These are phyloP conservation scores for Wickerhamomyces alni DNA, from an alignment of 805 yeast genomes.

Conservation along the genomic window DNA sequence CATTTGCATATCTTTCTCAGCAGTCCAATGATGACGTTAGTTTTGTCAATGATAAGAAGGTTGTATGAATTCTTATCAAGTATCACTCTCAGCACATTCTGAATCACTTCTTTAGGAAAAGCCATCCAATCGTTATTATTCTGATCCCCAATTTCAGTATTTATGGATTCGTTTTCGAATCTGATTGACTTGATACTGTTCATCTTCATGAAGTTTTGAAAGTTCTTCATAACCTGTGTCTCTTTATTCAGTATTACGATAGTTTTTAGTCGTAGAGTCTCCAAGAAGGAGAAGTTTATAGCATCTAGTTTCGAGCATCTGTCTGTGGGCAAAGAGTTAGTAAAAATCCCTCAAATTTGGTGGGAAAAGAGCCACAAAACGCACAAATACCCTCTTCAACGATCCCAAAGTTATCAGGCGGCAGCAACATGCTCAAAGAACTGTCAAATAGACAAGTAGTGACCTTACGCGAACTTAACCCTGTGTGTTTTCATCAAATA, in stretches of 20 bases:
- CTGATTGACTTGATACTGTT: constrained; percentile 43
- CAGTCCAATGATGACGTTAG: constrained; percentile 75
- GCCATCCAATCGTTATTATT: constrained; percentile 55
- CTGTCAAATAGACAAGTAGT: too few relatives aligned
- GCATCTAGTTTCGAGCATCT: constrained; percentile 77
- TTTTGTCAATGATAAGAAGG: constrained; percentile 69
- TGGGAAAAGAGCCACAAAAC: constrained; percentile 6
- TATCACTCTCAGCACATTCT: constrained; percentile 58
- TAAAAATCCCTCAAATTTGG: background rate
- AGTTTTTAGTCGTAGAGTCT: constrained; percentile 62
- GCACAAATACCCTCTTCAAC: constrained; percentile 77
- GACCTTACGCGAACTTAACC: too few relatives aligned
- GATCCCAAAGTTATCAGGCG: constrained; percentile 88
- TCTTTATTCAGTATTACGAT: constrained; percentile 80
- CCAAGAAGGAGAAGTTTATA: constrained; percentile 70
- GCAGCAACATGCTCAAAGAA: constrained; percentile 60
- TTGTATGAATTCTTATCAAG: constrained; percentile 62
- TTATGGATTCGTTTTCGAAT: constrained; percentile 26
- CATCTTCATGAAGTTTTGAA: constrained; percentile 58
- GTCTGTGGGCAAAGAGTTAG: constrained; percentile 25
- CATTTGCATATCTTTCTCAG: constrained; percentile 81
- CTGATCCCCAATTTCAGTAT: constrained; percentile 18
- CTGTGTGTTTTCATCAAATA: too few relatives aligned
- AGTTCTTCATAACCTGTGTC: constrained; percentile 61
- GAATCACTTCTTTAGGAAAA: constrained; percentile 57